Conservation (phyloP, 345 rosid genomes). For the Hibiscus tridactylites region DNA sequence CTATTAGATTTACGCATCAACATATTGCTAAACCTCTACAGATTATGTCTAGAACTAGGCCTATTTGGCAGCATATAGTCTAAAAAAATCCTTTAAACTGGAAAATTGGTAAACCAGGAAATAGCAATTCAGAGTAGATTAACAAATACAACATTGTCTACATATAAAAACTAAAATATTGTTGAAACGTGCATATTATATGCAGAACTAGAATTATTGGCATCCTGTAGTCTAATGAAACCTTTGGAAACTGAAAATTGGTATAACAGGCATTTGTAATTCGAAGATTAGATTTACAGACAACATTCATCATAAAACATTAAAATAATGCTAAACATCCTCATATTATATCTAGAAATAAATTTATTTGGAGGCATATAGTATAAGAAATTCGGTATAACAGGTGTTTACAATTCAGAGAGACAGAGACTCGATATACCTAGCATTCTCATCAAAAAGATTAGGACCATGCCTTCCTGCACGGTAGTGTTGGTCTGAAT, state of each 20-base stretch:
- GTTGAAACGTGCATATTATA: neutral
- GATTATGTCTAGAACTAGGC: neutral
- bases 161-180: too few species aligned
- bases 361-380: neutral
- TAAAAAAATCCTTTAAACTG: neutral
- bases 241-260: neutral
- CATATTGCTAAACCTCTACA: neutral
- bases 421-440: neutral
- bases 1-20: neutral
- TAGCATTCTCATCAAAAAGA: neutral
- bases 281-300: neutral
- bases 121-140: neutral
- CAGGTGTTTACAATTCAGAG: neutral
- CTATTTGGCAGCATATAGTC: neutral
- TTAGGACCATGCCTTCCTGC: neutral
- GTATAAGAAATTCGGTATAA: neutral
- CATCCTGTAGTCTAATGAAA: neutral
- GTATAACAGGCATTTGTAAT: conserved; percentile 2
- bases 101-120: neutral
- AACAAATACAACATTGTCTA: neutral
- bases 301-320: neutral
- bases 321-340: neutral
- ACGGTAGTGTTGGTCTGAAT: conserved; percentile 56
- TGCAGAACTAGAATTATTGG: neutral
- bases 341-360: neutral